Evolutionary conservation across 768 basidiomycete species (phyloP).

Genomic region (Baorangia bicolor): DNA sequence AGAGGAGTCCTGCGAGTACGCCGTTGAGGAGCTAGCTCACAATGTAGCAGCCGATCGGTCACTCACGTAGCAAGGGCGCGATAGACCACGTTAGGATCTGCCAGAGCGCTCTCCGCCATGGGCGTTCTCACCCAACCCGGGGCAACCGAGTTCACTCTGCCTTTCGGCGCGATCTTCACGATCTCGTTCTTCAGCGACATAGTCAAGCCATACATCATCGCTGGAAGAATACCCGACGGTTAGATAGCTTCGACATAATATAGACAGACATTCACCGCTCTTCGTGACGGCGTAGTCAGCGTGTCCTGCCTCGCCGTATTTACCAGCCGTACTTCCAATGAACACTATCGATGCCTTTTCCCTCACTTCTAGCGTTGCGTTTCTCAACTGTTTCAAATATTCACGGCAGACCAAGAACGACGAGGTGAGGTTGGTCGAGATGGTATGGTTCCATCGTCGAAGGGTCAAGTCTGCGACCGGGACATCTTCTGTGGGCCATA

Average conservation of each 20-base stretch:
- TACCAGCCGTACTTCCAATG: conserved; percentile 71
- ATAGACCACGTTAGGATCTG: conserved; percentile 53
- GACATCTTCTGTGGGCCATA: conserved; percentile 45
- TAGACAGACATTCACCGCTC: conserved; percentile 46
- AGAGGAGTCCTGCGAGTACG: conserved; percentile 53
- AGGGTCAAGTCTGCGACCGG: conserved; percentile 58
- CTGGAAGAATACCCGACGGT: conserved; percentile 30
- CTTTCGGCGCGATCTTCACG: conserved; percentile 68
- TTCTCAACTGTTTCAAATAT: conserved; percentile 49
- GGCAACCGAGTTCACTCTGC: conserved; percentile 66
- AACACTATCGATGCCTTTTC: conserved; percentile 60
- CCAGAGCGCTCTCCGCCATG: conserved; percentile 57
- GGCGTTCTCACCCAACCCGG: conserved; percentile 71
- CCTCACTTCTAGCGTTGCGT: conserved; percentile 40
- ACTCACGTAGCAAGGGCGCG: conserved; percentile 67
- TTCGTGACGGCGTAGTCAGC: conserved; percentile 67
- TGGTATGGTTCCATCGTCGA: conserved; percentile 60
- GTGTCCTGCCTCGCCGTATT: conserved; percentile 68
- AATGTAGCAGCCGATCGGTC: neutral
- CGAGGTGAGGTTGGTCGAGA: conserved; percentile 63
- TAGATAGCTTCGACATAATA: neutral
- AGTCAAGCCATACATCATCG: conserved; percentile 71
- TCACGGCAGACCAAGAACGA: conserved; percentile 67
- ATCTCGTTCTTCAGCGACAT: conserved; percentile 78
- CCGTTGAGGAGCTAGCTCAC: neutral